These are phyloP conservation scores for Sporothrix phasma DNA, from an alignment of 2,329 filamentous ascomycete species.

Conservation along the genomic window DNA sequence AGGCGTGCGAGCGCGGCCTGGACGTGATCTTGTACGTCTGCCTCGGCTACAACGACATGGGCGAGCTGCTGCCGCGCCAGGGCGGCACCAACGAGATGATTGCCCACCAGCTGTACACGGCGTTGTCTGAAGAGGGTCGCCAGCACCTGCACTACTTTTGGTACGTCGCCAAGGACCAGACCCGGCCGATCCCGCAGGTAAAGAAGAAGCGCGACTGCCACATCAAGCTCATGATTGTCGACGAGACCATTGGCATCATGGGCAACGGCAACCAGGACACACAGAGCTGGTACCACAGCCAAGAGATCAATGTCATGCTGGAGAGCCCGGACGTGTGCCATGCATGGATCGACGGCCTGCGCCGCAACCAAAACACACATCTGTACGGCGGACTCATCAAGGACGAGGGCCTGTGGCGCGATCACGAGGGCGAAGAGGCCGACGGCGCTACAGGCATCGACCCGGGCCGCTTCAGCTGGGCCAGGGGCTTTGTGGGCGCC, in stretches of 20 bases:
- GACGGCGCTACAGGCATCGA: conserved; percentile 42
- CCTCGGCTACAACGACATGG: conserved; percentile 69
- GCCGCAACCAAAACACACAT: conserved; percentile 53
- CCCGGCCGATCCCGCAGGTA: conserved; percentile 53
- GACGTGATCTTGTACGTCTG: conserved; percentile 62
- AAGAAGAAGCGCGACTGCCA: conserved; percentile 61
- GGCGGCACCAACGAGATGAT: conserved; percentile 68
- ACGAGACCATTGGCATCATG: conserved; percentile 57
- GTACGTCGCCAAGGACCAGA: conserved; percentile 68
- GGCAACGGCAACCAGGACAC: conserved; percentile 75
- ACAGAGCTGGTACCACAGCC: conserved; percentile 67
- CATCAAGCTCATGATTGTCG: conserved; percentile 67
- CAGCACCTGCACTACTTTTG: conserved; percentile 51
- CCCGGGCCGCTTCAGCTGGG: conserved; percentile 47
- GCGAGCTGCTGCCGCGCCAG: conserved; percentile 65
- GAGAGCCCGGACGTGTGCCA: conserved; percentile 53
- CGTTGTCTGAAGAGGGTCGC: conserved; percentile 40
- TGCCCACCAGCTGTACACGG: conserved; percentile 46
- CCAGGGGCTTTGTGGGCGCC: conserved; percentile 46
- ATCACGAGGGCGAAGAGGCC: conserved; percentile 38
- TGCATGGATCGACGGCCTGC: conserved; percentile 47
- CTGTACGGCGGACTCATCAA: conserved; percentile 43
- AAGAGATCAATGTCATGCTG: conserved; percentile 68
- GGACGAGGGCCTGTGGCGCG: conserved; percentile 53
- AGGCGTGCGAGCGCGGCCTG: conserved; percentile 57